phyloP scores from a whole-genome alignment of 2,329 filamentous ascomycete genomes.

The Colletotrichum australisinense region DNA sequence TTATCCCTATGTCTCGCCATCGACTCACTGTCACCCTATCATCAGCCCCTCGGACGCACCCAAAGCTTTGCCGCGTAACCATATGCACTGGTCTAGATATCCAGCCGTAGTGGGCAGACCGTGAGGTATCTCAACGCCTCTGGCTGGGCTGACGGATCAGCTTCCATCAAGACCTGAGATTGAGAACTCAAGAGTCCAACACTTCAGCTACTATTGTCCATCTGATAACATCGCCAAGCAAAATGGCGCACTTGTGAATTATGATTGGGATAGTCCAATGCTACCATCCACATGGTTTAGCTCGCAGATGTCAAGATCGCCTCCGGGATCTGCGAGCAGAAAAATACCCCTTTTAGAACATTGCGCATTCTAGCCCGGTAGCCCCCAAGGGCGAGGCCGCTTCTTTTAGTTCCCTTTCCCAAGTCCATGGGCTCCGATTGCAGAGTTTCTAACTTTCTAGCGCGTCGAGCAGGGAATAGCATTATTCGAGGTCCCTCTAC shows the following conservation, averaged over 20 bases:
- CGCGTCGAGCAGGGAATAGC: no score
- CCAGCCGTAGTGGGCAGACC: neutral
- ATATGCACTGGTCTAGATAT: neutral
- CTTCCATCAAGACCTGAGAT: neutral
- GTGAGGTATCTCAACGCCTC: neutral
- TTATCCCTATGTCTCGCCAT: neutral
- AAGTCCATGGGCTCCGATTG: no score
- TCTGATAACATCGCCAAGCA: neutral
- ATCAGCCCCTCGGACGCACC: neutral
- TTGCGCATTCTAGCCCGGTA: neutral
- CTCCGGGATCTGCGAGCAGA: neutral
- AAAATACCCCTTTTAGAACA: neutral
- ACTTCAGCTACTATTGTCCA: neutral
- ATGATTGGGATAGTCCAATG: neutral
- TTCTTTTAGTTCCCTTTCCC: no score
- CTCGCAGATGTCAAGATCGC: neutral
- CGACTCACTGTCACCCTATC: neutral
- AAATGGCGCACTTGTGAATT: neutral
- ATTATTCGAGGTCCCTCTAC: neutral
- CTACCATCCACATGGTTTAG: slow-evolving; percentile 1
- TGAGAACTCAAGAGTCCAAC: neutral
- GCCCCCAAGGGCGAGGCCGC: no score
- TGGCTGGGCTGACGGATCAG: neutral
- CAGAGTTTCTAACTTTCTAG: no score
- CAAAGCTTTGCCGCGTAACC: neutral